Base-by-base conservation (phyloP, 2,329 filamentous ascomycete genomes). In the Waltergamsia citrina region DNA sequence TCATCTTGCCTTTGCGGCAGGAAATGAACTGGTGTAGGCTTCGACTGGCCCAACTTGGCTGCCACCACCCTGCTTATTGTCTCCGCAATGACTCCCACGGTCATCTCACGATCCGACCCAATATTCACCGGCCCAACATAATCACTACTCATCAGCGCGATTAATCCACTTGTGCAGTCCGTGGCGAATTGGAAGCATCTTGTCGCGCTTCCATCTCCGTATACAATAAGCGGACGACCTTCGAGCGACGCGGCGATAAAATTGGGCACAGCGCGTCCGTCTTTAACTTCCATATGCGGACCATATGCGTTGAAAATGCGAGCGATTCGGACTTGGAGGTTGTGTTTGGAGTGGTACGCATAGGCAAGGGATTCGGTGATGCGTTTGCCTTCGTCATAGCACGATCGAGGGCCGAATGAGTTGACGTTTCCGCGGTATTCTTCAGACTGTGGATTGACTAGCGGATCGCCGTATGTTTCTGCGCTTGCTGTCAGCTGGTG, bases 301-400 rank as follows among this genome's bases (percentile, higher is more conserved):
- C 39, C 39, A 24, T 41, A 41, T 12, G 39, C 36, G 34, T 41
- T 41, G 39, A 39, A 41, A 17, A 41, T 41, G 22, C 36, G 34
- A 10, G 39, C 39, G 18, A 50, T 33, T 11, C 48, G 45, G 2
- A 50, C 41, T 4, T 49, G 36, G 1, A 50, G 30, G 1, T 38
- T 40, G 11, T 49, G 42, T 7, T 43, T 36, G 4, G 25, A 9
- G 11, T 40, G 45, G 17, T 50, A 50, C 0, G 40, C 40, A 6
- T 58, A 62, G 9, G 46, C 51, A 1, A 62, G 48, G 5, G 59
- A 47, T 39, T 63, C 59, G 7, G 53, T 49, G 3, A 54, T 53
- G 12, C 59, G 46, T 35, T 63, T 62, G 3, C 59, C 59, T 41
- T 63, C 59, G 31, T 63, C 59, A 25, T 62, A 63, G 40, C 59